A percentile compares a stretch with the other conserved stretches of the same genome.
Evolutionary conservation across 2,329 filamentous ascomycete genomes (phyloP).

Genomic region (Pseudocercospora musae): DNA sequence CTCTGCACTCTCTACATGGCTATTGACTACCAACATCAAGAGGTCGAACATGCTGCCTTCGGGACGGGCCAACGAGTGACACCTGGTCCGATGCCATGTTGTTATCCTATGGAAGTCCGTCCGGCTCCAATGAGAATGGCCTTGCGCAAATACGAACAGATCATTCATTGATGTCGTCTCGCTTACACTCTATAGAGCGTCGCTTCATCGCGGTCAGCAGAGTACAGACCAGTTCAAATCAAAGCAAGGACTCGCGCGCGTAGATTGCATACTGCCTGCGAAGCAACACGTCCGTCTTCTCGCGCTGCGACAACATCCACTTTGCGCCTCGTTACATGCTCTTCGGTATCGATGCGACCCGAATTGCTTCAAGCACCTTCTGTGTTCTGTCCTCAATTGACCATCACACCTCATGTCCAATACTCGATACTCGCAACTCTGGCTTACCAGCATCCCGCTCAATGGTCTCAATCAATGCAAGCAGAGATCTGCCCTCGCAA

Average conservation of each 20-base stretch:
- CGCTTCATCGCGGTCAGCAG: neutral
- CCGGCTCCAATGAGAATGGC: neutral
- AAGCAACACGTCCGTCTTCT: neutral
- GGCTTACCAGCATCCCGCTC: neutral
- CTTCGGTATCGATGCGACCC: neutral
- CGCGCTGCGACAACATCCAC: neutral
- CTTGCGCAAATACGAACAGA: neutral
- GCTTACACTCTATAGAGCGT: neutral
- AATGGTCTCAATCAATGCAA: neutral
- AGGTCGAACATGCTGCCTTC: neutral
- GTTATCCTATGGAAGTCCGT: neutral
- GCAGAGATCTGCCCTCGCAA: neutral
- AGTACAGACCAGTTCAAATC: neutral
- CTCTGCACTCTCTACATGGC: neutral
- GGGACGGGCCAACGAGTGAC: neutral
- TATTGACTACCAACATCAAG: neutral
- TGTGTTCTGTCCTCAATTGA: neutral
- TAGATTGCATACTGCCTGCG: neutral
- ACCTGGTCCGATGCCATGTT: neutral
- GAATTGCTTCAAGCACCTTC: neutral
- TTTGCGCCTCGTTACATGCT: neutral
- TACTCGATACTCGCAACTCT: neutral
- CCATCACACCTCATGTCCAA: neutral
- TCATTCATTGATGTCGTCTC: neutral
- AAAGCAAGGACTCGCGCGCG: neutral